These are phyloP conservation scores for Suhomyces choctaworum DNA, from an alignment of 1,139 yeast species.

Conservation along the genomic window DNA sequence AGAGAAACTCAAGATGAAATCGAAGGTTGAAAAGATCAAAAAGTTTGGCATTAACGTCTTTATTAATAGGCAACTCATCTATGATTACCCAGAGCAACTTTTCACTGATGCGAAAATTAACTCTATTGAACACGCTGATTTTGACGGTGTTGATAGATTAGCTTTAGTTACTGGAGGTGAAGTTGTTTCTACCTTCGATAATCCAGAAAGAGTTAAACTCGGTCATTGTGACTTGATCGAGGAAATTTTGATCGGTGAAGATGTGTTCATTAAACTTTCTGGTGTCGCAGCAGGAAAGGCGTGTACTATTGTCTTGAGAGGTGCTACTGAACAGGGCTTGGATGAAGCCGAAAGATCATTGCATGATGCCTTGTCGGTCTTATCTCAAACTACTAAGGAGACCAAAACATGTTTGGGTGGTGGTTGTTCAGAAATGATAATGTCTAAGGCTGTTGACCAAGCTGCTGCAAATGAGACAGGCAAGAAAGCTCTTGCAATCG, in stretches of 20 bases:
- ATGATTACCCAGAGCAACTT: conserved; percentile 96
- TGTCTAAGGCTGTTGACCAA: conserved; percentile 97
- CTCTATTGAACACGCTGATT: conserved; percentile 97
- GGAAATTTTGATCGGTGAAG: conserved; percentile 92
- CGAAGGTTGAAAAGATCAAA: conserved; percentile 82
- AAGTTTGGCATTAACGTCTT: conserved; percentile 84
- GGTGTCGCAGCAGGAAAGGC: conserved; percentile 97
- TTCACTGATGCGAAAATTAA: conserved; percentile 85
- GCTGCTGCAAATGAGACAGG: conserved; percentile 93
- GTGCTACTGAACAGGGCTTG: conserved; percentile 93
- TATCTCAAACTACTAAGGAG: conserved; percentile 92
- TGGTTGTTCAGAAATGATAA: conserved; percentile 96
- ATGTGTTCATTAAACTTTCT: conserved; percentile 78
- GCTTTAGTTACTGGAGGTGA: conserved; percentile 98
- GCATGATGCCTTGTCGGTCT: conserved; percentile 94
- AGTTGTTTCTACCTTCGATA: conserved; percentile 94
- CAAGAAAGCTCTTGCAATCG: conserved; percentile 91
- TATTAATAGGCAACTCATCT: conserved; percentile 92
- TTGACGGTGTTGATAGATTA: conserved; percentile 95
- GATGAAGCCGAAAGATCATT: conserved; percentile 97
- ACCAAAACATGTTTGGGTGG: conserved; percentile 97
- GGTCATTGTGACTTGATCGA: conserved; percentile 91
- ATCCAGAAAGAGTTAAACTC: conserved; percentile 79
- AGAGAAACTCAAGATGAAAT: conserved; percentile 90
- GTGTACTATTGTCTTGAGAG: conserved; percentile 92